Percentiles rank a stretch among this genome's conserved stretches.
phyloP scores from a whole-genome alignment of 805 yeast genomes.

The Ogataea parapolymorpha region DNA sequence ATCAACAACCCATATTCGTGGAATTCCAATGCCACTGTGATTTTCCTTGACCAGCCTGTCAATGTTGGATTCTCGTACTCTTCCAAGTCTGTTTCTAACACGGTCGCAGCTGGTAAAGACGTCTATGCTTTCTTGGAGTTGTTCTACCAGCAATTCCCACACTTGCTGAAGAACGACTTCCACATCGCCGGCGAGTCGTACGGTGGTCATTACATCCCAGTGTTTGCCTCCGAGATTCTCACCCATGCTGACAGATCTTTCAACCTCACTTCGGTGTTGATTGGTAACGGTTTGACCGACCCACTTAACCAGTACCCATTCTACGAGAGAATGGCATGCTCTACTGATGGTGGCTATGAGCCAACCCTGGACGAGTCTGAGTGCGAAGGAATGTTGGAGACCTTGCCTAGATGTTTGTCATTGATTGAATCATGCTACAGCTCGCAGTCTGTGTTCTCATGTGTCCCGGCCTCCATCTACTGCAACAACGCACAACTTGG shows the following conservation, averaged over 20 bases:
- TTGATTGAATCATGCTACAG: conserved; percentile 66
- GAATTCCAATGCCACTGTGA: conserved; percentile 87
- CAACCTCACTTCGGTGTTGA: conserved; percentile 72
- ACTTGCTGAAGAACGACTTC: conserved; percentile 54
- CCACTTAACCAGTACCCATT: conserved; percentile 72
- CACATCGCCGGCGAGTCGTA: conserved; percentile 85
- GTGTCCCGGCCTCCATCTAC: conserved; percentile 63
- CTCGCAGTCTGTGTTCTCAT: conserved; percentile 51
- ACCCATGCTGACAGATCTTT: conserved; percentile 53
- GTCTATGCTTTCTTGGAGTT: conserved; percentile 79
- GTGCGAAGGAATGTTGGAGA: conserved; percentile 60
- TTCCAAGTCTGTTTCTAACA: conserved; percentile 53
- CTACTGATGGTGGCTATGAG: conserved; percentile 72
- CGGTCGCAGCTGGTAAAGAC: conserved; percentile 83
- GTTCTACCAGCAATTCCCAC: conserved; percentile 82
- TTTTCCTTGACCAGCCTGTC: conserved; percentile 92
- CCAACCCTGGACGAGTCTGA: conserved; percentile 67
- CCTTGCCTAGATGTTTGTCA: conserved; percentile 62
- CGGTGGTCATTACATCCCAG: conserved; percentile 82
- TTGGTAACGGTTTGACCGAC: conserved; percentile 93
- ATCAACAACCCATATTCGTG: conserved; percentile 79
- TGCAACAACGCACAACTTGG: conserved; percentile 61
- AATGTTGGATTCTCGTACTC: conserved; percentile 91
- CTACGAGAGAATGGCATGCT: conserved; percentile 94
- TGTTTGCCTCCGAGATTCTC: conserved; percentile 55